Base-by-base conservation (phyloP, 2,329 filamentous ascomycete species). In the Gyromitra esculenta region DNA sequence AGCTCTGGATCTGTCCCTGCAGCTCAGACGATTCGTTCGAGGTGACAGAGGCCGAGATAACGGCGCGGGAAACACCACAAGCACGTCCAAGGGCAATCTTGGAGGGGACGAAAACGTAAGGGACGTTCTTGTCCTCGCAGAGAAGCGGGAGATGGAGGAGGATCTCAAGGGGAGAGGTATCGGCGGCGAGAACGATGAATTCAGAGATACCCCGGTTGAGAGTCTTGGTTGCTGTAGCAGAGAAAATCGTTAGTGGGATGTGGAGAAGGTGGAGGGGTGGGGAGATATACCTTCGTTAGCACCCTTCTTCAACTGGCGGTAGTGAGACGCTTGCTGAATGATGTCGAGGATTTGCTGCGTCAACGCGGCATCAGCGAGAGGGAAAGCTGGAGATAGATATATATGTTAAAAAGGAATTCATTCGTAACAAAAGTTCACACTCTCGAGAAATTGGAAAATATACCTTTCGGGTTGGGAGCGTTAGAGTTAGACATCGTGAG, bases 11-110 rank as follows among this genome's bases (percentile, higher is more conserved):
- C 87, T 96, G 93, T 82, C 89, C 89, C 84, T 91, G 92, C 77
- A 98, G 87, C 85, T 97, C 94, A 82, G 89, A 92, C 50, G 91
- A 91, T 86, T 97, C 93, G 88, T 97, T 97, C 85, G 91, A 94
- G 80, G 93, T 97, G 85, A 98, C 97, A 82, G 88, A 91, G 78
- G 90, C 91, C 52, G 93, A 91, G 81, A 98, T 97, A 77, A 98
- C 94, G 72, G 93, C 88, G 75, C 95, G 89, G 82, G 89, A 91
- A 78, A 97, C 95, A 87, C 95, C 95, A 83, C 92, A 96, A 63
- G 95, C 94, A 80, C 94, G 89, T 81, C 94, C 94, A 63, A 97
- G 90, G 70, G 93, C 92, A 82, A 93, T 91, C 89, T 97, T 92
- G 85, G 88, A 88, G 80, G 90, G 90, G 57, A 92, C 88, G 82